Percentiles rank a stretch among this genome's conserved stretches.
These are phyloP conservation scores for Salix arbutifolia DNA, from an alignment of 345 rosid genomes.

Conservation along the genomic window DNA sequence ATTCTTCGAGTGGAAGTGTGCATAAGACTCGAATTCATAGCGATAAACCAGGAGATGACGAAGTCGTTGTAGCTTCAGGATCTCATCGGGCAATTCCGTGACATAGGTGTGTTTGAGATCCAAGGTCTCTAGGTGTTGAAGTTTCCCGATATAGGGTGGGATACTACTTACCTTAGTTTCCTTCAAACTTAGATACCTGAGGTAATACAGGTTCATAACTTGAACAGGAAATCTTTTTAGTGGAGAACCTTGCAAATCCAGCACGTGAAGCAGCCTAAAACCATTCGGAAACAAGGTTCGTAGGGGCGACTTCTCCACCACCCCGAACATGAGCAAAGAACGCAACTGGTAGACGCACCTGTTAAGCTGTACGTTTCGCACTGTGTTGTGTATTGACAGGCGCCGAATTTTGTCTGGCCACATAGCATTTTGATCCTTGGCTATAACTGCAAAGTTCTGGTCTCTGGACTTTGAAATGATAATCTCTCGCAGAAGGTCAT, in stretches of 20 bases:
- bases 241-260: constrained; percentile 21
- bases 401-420: constrained; percentile 8
- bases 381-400: constrained; percentile 14
- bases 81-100: constrained; percentile 12
- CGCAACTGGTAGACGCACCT: constrained; percentile 1
- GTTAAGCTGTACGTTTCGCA: constrained; percentile 1
- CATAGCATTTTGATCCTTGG: not conserved
- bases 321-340: constrained; percentile 21
- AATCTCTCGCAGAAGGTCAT: constrained; percentile 7
- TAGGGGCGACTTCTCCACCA: constrained; percentile 12
- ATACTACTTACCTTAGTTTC: constrained; percentile 4
- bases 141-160: constrained; percentile 21
- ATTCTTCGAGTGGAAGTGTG: not conserved
- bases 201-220: constrained; percentile 1
- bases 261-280: constrained; percentile 10
- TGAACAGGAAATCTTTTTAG: constrained; percentile 15
- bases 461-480: constrained; percentile 5
- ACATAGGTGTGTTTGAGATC: constrained; percentile 24
- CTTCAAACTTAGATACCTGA: constrained; percentile 17
- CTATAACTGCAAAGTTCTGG: not conserved
- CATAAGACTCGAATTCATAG: constrained; percentile 12
- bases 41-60: constrained; percentile 18
- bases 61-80: constrained; percentile 17
- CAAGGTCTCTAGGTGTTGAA: constrained; percentile 26
- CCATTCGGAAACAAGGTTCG: not conserved